Evolutionary conservation across 768 basidiomycete genomes (phyloP), one percentile per base, ranked within the genome.

Genomic region (Boletus reticuloceps): DNA sequence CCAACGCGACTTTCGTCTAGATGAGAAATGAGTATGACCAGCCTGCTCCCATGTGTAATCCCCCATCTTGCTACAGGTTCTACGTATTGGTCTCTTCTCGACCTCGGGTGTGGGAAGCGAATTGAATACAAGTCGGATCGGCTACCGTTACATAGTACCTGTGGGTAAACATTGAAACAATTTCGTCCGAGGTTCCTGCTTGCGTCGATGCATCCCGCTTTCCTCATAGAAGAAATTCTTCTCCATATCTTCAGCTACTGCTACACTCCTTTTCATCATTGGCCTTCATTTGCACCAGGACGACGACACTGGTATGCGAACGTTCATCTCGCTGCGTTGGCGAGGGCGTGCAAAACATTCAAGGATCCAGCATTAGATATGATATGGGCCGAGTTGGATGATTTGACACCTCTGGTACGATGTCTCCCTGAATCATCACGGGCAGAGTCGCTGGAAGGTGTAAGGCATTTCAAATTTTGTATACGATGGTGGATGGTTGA

Each of bases 321-420:
- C 31, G 9, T 9, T n/a, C 5, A 48, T 44, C 54, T 63, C 5
- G 42, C 5, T 13, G 7, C 22, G 0, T 25, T 60, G 5, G 51
- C 63, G 2, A 50, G 56, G 37, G 55, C 56, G 10, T 65, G 63
- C 39, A 54, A 13, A 27, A 16, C 55, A 17, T 62, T 66, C 55
- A 64, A 48, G 19, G 51, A 51, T 0, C 49, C 53, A 5, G 63
- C 58, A 2, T 17, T 67, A 9, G 41, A 53, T 19, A 34, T 53
- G 43, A 39, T 62, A 7, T 65, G 51, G 58, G 32, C 43, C 4
- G 45, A 58, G 29, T 48, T 67, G 32, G 36, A 42, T 5, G 47
- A 47, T 44, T 19, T 57, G 6, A 27, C 54, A 8, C 64, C 58
- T 16, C 50, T 64, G 6, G 42, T 63, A 16, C 39, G 43, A 36